Conservation (phyloP, 2,329 filamentous ascomycete species). For the Paracoccidioides lutzii region DNA sequence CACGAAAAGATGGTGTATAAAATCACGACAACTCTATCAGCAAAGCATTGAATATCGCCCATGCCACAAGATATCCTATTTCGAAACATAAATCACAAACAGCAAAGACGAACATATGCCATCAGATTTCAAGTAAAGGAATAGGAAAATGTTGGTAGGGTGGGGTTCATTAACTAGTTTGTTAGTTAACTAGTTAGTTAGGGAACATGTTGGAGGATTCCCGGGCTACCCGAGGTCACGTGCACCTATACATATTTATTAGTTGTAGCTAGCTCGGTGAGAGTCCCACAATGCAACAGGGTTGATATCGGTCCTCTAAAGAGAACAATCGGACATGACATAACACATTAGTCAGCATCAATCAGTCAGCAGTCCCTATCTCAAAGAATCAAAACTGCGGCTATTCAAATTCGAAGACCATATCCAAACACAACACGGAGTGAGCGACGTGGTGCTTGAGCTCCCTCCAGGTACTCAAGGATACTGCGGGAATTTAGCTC, state of each 20-base stretch:
- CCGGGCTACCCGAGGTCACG: too few species aligned
- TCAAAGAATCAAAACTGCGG: neutral
- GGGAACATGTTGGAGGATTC: too few species aligned
- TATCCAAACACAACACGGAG: neutral
- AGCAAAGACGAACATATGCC: neutral
- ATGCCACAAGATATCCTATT: neutral
- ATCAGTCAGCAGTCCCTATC: neutral
- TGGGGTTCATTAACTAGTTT: too few species aligned
- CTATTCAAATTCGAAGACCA: too few species aligned
- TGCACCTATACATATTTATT: too few species aligned
- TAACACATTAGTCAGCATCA: neutral
- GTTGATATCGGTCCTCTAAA: too few species aligned
- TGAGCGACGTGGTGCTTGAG: neutral
- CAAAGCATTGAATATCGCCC: neutral
- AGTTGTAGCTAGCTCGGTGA: too few species aligned
- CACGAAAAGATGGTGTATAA: neutral
- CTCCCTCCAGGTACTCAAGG: neutral
- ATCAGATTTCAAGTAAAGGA: neutral
- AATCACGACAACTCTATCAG: neutral
- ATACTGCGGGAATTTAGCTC: constrained; percentile 3
- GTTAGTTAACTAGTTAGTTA: too few species aligned
- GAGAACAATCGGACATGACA: neutral
- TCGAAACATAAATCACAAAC: neutral
- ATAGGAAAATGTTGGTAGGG: neutral
- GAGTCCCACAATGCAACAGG: too few species aligned